phyloP scores from a whole-genome alignment of 1,284 basidiomycete genomes.

The Cryptococcus hybrid region DNA sequence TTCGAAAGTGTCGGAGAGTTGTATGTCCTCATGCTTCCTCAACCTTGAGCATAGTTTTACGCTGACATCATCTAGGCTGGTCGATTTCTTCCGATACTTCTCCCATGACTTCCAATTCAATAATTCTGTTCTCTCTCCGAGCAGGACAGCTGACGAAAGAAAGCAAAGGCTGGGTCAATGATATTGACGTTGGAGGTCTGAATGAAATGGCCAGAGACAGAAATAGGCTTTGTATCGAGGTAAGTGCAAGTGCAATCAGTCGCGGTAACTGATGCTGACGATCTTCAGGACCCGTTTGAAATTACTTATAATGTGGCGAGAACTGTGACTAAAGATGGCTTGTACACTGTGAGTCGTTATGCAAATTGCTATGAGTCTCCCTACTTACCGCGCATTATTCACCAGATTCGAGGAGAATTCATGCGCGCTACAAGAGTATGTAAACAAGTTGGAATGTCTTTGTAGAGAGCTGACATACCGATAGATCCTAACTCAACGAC shows the following conservation, averaged over 20 bases:
- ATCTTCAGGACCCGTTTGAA: slow-evolving; percentile 86
- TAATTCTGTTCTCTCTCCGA: slow-evolving; percentile 81
- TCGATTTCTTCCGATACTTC: slow-evolving; percentile 98
- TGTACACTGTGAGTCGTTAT: slow-evolving; percentile 71
- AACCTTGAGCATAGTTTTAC: too few relatives aligned
- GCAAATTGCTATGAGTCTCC: too few relatives aligned
- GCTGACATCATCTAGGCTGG: slow-evolving; percentile 59
- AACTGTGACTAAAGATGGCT: slow-evolving; percentile 93
- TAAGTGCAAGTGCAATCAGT: slow-evolving; percentile 40
- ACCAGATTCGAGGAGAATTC: slow-evolving; percentile 93
- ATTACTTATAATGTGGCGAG: slow-evolving; percentile 91
- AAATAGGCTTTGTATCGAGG: slow-evolving; percentile 92
- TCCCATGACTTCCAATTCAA: slow-evolving; percentile 91
- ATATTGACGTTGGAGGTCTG: slow-evolving; percentile 57
- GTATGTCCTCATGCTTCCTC: slow-evolving; percentile 51
- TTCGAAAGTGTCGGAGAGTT: slow-evolving; percentile 90
- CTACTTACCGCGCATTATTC: not conserved
- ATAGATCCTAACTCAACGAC: slow-evolving; percentile 67
- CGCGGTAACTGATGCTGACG: not conserved
- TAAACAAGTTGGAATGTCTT: slow-evolving; percentile 8
- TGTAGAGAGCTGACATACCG: not conserved
- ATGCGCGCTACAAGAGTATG: slow-evolving; percentile 81
- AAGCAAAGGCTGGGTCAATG: slow-evolving; percentile 87
- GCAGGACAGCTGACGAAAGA: slow-evolving; percentile 88
- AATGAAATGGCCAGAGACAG: slow-evolving; percentile 75